phyloP scores from a whole-genome alignment of 2,329 filamentous ascomycete genomes.

The Fusarium chuoi region DNA sequence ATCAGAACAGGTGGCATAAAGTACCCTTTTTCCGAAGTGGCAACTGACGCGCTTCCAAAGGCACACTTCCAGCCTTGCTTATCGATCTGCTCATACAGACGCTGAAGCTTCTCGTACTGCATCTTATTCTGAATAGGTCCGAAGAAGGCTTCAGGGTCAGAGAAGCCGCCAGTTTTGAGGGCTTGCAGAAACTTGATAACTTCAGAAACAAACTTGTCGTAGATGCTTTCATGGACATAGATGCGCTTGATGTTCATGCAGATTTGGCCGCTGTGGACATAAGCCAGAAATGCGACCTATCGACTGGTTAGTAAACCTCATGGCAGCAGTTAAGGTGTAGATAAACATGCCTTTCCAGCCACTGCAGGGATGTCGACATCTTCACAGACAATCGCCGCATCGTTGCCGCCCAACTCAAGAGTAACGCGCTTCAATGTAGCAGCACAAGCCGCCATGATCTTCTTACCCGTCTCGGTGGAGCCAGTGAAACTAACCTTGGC shows the following conservation, averaged over 20 bases:
- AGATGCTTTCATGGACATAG: neutral
- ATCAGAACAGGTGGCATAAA: constrained; percentile 69
- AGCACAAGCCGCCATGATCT: constrained; percentile 4
- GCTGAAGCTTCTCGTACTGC: constrained; percentile 61
- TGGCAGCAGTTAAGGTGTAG: rapidly evolving
- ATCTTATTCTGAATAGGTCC: constrained; percentile 70
- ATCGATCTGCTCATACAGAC: constrained; percentile 56
- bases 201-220: neutral
- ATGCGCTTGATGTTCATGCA: constrained; percentile 10
- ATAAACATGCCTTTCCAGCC: neutral
- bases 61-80: constrained; percentile 57
- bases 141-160: constrained; percentile 55
- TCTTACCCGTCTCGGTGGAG: constrained; percentile 67
- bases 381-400: neutral
- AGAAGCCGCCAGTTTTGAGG: constrained; percentile 57
- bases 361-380: constrained; percentile 3
- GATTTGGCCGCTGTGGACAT: neutral
- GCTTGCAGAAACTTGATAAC: neutral
- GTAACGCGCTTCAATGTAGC: constrained; percentile 67
- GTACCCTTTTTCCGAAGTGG: constrained; percentile 56
- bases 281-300: neutral
- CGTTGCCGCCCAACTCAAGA: constrained; percentile 58
- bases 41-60: constrained; percentile 35
- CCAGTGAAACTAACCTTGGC: constrained; percentile 73
- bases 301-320: rapidly evolving